Base-by-base conservation (phyloP, 2,329 filamentous ascomycete genomes). In the Chaetothyriales sp. region DNA sequence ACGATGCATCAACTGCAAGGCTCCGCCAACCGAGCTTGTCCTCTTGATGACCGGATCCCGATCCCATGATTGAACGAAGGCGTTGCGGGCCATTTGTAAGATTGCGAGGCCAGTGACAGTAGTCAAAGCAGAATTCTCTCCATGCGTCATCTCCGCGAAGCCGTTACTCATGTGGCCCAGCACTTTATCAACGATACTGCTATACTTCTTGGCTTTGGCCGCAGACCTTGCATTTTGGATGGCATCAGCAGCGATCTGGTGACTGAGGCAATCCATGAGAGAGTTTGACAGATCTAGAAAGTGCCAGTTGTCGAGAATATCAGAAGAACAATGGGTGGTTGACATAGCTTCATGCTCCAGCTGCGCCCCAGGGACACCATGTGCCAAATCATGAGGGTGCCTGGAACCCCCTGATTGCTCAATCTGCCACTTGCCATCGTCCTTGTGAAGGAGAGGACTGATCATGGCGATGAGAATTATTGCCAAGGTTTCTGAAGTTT, bases 61-160 rank as follows among this genome's bases (percentile, higher is more conserved):
- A 61, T 90, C 77, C 89, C 89, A 95, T 55, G 86, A 80, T 50
- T 81, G 79, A 44, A 93, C 68, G 61, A 95, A 77, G 1, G 92
- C 75, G 0, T 82, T 75, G 43, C 53, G 51, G 28, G 56, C 51
- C 19, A 61, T 49, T 46, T 61, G 57, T 15, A 61, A 28, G 18
- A 49, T 46, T 18, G 46, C 51, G 12, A 39, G 32, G 32, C 32
- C 32, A 15, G 32, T 15, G 32, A 15, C 32, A 39, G 32, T 15
- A 39, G 9, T 15, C 12, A 39, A 12, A 15, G 32, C 15, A 39
- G 32, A 39, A 15, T 15, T 39, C 32, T 39, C 15, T 15, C 32
- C 10, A 15, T 15, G 10, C 10, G 15, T 12, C 5, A 39, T 9
- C 5, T 15, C 32, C 32, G 32, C 12, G 10, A 39, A 15, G 32